phyloP scores from a whole-genome alignment of 106 monocot genomes.

The Iris macrosiphon region DNA sequence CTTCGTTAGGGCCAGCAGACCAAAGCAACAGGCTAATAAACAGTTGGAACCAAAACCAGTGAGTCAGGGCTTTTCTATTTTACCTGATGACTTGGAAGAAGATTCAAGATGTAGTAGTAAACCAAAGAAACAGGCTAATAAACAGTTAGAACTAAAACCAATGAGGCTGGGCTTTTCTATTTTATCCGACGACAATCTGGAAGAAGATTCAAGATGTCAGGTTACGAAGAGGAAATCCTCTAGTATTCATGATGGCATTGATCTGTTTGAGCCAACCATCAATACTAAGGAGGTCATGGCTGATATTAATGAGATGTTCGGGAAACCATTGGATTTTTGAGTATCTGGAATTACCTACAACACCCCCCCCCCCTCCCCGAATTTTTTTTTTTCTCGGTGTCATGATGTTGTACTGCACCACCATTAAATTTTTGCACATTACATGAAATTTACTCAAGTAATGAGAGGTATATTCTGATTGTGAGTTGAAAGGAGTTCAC shows the following conservation, averaged over 20 bases:
- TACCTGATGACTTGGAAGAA: slow-evolving; percentile 43
- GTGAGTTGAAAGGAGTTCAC: too few species aligned
- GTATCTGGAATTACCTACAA: background rate
- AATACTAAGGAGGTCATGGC: slow-evolving; percentile 77
- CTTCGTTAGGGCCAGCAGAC: slow-evolving; percentile 16
- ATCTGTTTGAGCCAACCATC: slow-evolving; percentile 78
- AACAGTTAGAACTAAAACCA: slow-evolving; percentile 12
- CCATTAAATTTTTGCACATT: too few species aligned
- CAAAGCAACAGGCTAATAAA: slow-evolving; percentile 20
- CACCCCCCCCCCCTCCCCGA: background rate
- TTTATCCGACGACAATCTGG: slow-evolving; percentile 50
- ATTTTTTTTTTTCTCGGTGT: background rate
- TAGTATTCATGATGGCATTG: slow-evolving; percentile 10
- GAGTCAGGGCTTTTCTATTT: slow-evolving; percentile 41
- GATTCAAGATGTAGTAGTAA: slow-evolving; percentile 3
- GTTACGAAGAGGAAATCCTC: slow-evolving; percentile 1
- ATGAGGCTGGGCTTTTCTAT: slow-evolving; percentile 37
- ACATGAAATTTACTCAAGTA: too few species aligned
- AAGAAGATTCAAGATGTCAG: slow-evolving; percentile 9
- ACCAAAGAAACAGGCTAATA: slow-evolving; percentile 26
- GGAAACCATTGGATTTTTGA: slow-evolving; percentile 71
- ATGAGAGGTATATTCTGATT: background rate
- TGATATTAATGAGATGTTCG: slow-evolving; percentile 91
- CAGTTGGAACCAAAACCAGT: slow-evolving; percentile 14
- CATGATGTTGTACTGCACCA: too few species aligned